Conservation (phyloP, 495 filamentous ascomycete genomes). For the Polyplosphaeria fusca region DNA sequence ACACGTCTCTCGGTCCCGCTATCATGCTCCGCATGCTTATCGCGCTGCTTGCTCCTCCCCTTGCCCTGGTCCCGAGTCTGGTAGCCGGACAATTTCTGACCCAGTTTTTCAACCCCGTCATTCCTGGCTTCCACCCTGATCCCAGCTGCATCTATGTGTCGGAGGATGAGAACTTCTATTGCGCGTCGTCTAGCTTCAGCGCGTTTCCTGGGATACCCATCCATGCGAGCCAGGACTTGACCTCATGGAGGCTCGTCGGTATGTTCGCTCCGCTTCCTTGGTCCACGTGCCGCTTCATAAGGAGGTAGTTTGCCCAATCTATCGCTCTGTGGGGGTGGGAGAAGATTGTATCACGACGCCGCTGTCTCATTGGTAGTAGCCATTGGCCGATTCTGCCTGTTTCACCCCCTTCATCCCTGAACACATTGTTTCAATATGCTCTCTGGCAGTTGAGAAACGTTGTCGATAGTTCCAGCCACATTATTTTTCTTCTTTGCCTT, state of each 20-base stretch:
- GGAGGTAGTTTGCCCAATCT: no score
- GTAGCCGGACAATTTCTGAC: not conserved
- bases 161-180: slow-evolving; percentile 52
- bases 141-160: slow-evolving; percentile 53
- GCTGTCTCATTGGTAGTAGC: no score
- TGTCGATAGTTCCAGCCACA: slow-evolving; percentile 2
- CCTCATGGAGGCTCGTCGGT: slow-evolving; percentile 50
- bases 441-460: not conserved
- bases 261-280: slow-evolving; percentile 24
- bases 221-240: slow-evolving; percentile 52
- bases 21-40: not conserved
- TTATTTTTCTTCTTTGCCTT: slow-evolving; percentile 1
- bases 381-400: slow-evolving; percentile 4
- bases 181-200: slow-evolving; percentile 53
- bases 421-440: not conserved
- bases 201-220: slow-evolving; percentile 54
- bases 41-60: not conserved
- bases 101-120: slow-evolving; percentile 47
- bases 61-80: not conserved
- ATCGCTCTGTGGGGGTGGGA: no score
- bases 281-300: not conserved
- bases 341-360: no score
- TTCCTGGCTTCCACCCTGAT: slow-evolving; percentile 56
- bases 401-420: not conserved
- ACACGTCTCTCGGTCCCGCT: not conserved